Conservation (phyloP, 768 basidiomycete species). For the Tricholomella constricta region DNA sequence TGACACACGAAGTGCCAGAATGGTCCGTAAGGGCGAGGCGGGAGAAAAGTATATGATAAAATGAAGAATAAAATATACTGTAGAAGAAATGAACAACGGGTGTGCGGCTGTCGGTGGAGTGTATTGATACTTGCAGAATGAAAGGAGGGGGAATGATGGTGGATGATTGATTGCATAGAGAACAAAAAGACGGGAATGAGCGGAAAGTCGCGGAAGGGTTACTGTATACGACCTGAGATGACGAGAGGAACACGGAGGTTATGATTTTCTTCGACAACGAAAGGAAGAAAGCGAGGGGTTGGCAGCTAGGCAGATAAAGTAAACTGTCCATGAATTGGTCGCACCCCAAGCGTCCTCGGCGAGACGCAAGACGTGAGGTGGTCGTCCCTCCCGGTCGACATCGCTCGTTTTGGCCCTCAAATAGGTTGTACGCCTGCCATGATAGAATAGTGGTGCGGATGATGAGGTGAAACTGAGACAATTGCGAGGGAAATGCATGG, state of each 20-base stretch:
- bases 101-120: constrained; percentile 53
- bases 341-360: constrained; percentile 1
- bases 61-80: constrained; percentile 85
- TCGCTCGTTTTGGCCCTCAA: constrained; percentile 32
- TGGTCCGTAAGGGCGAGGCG: constrained; percentile 38
- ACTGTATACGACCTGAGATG: constrained; percentile 46
- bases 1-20: constrained; percentile 31
- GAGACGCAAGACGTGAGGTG: constrained; percentile 21
- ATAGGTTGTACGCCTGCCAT: constrained; percentile 53
- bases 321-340: constrained; percentile 31
- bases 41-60: constrained; percentile 61
- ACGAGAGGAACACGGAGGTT: constrained; percentile 28
- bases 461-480: constrained; percentile 44
- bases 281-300: constrained; percentile 31
- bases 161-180: constrained; percentile 58
- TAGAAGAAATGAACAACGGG: constrained; percentile 54
- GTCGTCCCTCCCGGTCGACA: constrained; percentile 27
- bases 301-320: constrained; percentile 34
- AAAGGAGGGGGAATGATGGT: constrained; percentile 50
- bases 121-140: constrained; percentile 40
- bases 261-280: constrained; percentile 24
- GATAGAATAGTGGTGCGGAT: constrained; percentile 46
- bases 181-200: constrained; percentile 44
- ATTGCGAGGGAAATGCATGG: constrained; percentile 74
- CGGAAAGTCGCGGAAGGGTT: constrained; percentile 38